A percentile compares a stretch with the other conserved stretches of the same genome.
Evolutionary conservation across 2,329 filamentous ascomycete species (phyloP).

Genomic region (Niveomyces coronatus): DNA sequence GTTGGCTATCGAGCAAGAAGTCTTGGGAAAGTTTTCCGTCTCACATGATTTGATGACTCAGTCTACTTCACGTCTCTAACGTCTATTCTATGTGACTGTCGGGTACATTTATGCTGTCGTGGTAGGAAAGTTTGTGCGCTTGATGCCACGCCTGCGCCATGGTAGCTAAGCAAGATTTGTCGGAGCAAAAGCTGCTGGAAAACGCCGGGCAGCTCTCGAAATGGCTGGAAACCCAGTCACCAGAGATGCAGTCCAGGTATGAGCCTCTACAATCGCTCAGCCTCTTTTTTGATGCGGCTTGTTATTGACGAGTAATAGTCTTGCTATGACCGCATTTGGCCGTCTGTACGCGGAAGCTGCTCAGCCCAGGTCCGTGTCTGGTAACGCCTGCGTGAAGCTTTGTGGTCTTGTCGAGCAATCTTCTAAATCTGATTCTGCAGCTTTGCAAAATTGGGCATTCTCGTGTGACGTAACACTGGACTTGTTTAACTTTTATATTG

Average conservation of each 20-base stretch:
- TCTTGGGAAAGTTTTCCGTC: no score
- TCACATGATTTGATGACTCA: no score
- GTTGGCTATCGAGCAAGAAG: no score
- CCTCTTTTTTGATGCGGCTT: no score
- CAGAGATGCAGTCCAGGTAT: slow-evolving; percentile 26
- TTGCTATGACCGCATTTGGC: slow-evolving; percentile 33
- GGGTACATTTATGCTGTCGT: not conserved
- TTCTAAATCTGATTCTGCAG: slow-evolving; percentile 35
- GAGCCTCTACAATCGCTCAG: no score
- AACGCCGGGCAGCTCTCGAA: slow-evolving; percentile 26
- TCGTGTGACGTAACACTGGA: slow-evolving; percentile 34
- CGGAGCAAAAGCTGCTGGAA: slow-evolving; percentile 20
- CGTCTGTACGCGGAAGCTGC: slow-evolving; percentile 38
- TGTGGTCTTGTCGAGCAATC: slow-evolving; percentile 53
- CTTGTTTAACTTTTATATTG: slow-evolving; percentile 53
- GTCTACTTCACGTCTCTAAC: no score
- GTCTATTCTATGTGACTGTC: no score
- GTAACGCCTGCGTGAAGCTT: slow-evolving; percentile 46
- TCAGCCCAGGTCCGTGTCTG: slow-evolving; percentile 44
- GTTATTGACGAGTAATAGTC: no score
- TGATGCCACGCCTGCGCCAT: slow-evolving; percentile 11
- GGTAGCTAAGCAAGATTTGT: slow-evolving; percentile 11
- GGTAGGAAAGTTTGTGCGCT: not conserved
- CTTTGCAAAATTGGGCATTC: slow-evolving; percentile 40
- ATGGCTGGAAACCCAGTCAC: slow-evolving; percentile 33